A percentile compares a stretch with the other conserved stretches of the same genome.
These are phyloP conservation scores for Bidens hawaiensis DNA, from an alignment of 140 eudicot genomes.

Conservation along the genomic window DNA sequence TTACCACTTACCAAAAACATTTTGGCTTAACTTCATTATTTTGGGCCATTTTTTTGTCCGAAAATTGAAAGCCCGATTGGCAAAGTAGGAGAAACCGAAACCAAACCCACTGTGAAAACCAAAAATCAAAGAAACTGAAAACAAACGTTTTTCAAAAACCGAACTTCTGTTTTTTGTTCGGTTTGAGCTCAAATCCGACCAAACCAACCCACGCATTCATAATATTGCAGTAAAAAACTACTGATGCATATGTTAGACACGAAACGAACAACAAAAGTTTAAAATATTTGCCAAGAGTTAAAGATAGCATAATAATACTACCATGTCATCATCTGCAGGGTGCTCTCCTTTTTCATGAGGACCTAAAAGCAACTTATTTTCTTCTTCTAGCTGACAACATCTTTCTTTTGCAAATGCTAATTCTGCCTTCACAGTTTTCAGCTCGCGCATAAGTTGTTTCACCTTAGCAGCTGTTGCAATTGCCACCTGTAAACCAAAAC, in stretches of 20 bases:
- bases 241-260: background rate
- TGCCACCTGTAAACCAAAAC: constrained; percentile 52
- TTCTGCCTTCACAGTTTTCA: constrained; percentile 73
- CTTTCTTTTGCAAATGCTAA: constrained; percentile 58
- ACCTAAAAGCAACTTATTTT: constrained; percentile 62
- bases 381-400: constrained; percentile 74
- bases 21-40: no score
- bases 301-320: constrained; percentile 10
- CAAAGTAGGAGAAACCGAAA: no score
- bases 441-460: constrained; percentile 69
- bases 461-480: constrained; percentile 89
- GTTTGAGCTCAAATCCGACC: background rate
- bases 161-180: no score
- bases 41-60: no score
- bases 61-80: no score
- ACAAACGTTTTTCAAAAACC: no score
- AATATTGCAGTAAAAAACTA: background rate
- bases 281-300: background rate
- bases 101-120: no score
- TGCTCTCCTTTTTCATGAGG: constrained; percentile 48
- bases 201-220: background rate
- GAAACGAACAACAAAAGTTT: background rate
- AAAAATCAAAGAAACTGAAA: no score
- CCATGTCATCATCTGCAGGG: constrained; percentile 84
- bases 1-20: no score